Conservation (phyloP, 768 basidiomycete genomes). For the Kwoniella mangroviensis region DNA sequence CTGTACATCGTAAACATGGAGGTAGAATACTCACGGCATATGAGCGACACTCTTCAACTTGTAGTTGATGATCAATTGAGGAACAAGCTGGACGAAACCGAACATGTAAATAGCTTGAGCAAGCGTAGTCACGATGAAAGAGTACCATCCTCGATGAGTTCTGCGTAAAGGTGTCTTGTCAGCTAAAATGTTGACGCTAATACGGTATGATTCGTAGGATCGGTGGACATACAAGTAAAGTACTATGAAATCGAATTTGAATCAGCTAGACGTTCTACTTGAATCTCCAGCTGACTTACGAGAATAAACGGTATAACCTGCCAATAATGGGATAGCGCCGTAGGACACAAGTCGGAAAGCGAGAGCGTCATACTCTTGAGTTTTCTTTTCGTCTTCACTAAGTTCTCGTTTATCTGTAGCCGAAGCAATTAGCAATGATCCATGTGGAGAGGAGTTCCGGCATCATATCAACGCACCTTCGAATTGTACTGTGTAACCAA, state of each 20-base stretch:
- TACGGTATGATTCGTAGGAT: background rate
- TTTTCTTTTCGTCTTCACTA: constrained; percentile 96
- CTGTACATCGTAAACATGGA: background rate
- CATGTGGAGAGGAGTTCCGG: background rate
- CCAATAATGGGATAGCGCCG: constrained; percentile 74
- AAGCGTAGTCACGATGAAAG: constrained; percentile 88
- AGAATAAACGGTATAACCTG: constrained; percentile 59
- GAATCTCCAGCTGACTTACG: constrained; percentile 31
- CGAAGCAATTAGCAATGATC: background rate
- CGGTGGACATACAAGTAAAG: constrained; percentile 33
- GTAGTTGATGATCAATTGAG: constrained; percentile 82
- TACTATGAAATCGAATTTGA: constrained; percentile 18
- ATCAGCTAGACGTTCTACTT: background rate
- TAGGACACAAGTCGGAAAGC: constrained; percentile 96
- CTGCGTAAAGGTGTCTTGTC: constrained; percentile 63
- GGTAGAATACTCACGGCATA: constrained; percentile 66
- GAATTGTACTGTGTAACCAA: constrained; percentile 82
- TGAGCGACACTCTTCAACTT: constrained; percentile 95
- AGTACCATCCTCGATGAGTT: constrained; percentile 93
- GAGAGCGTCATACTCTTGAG: constrained; percentile 91
- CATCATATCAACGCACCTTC: constrained; percentile 65
- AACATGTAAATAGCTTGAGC: constrained; percentile 76
- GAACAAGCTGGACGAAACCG: constrained; percentile 81
- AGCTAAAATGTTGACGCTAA: background rate
- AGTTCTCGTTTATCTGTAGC: constrained; percentile 84